Evolutionary conservation across 2,329 filamentous ascomycete genomes (phyloP).

Genomic region (Fusarium subtropicale): DNA sequence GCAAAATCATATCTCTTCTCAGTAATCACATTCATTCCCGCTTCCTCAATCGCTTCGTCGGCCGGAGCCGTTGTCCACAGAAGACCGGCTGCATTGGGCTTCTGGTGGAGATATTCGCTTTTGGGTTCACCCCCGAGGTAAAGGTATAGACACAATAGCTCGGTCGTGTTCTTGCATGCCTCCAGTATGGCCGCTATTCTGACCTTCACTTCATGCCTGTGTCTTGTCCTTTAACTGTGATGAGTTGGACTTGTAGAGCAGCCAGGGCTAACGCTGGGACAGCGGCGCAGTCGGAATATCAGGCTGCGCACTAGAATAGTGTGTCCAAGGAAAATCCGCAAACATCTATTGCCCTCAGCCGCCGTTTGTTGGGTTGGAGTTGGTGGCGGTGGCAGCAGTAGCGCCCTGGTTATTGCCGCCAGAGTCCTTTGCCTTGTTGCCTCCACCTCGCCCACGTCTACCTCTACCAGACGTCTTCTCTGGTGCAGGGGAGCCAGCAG

Average conservation of each 20-base stretch:
- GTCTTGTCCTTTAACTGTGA: constrained; percentile 22
- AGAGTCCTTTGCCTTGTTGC: constrained; percentile 45
- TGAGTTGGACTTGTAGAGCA: constrained; percentile 20
- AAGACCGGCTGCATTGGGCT: constrained; percentile 25
- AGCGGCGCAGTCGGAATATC: constrained; percentile 22
- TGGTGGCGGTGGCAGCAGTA: neutral
- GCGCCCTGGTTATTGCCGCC: constrained; percentile 26
- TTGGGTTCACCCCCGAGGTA: neutral
- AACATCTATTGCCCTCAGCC: constrained; percentile 31
- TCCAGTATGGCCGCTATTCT: constrained; percentile 9
- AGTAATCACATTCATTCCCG: neutral
- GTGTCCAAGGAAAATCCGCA: constrained; percentile 28
- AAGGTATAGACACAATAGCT: constrained; percentile 3
- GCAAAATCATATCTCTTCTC: constrained; percentile 1
- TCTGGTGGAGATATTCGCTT: constrained; percentile 13
- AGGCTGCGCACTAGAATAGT: constrained; percentile 22
- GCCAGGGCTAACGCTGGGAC: constrained; percentile 1
- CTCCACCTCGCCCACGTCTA: constrained; percentile 51
- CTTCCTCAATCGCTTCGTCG: constrained; percentile 6
- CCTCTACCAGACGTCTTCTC: constrained; percentile 51
- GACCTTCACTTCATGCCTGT: neutral
- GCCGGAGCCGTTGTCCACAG: constrained; percentile 10
- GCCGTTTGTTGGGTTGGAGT: constrained; percentile 25
- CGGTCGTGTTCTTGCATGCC: constrained; percentile 14
- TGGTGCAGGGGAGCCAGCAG: constrained; percentile 31